Conservation (phyloP, 768 basidiomycete genomes). For the Boletus bicolor region DNA sequence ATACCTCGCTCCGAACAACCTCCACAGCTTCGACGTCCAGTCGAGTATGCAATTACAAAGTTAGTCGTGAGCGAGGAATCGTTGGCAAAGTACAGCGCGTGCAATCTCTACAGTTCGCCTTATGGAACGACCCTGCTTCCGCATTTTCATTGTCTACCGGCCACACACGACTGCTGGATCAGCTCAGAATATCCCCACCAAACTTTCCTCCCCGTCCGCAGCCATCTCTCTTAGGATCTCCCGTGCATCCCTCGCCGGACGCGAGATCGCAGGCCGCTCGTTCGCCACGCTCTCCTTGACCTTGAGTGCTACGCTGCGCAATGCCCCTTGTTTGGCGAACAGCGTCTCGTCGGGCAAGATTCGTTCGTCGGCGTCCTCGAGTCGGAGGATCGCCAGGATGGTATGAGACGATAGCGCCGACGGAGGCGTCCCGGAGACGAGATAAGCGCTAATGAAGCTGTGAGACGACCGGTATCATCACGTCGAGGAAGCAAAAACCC, state of each 20-base stretch:
- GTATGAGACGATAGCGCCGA: slow-evolving; percentile 59
- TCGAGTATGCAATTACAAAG: background rate
- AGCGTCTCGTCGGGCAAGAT: no score
- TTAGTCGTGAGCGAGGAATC: no score
- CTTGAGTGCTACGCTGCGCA: no score
- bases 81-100: no score
- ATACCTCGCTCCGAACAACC: background rate
- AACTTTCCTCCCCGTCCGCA: slow-evolving; percentile 21
- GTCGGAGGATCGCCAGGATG: slow-evolving; percentile 26
- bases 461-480: background rate
- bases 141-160: no score
- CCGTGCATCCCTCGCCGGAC: slow-evolving; percentile 76
- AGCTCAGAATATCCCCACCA: slow-evolving; percentile 27
- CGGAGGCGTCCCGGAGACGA: slow-evolving; percentile 65
- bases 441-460: slow-evolving; percentile 45
- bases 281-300: no score
- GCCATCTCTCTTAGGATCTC: slow-evolving; percentile 54
- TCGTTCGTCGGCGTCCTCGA: no score
- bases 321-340: no score
- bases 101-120: no score
- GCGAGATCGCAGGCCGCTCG: no score
- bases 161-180: background rate
- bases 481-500: slow-evolving; percentile 23
- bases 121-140: no score
- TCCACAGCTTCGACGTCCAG: background rate